Percentiles rank a stretch among this genome's conserved stretches.
Evolutionary conservation across 2,329 filamentous ascomycete species (phyloP).

Genomic region (Aspergillus alliaceus): DNA sequence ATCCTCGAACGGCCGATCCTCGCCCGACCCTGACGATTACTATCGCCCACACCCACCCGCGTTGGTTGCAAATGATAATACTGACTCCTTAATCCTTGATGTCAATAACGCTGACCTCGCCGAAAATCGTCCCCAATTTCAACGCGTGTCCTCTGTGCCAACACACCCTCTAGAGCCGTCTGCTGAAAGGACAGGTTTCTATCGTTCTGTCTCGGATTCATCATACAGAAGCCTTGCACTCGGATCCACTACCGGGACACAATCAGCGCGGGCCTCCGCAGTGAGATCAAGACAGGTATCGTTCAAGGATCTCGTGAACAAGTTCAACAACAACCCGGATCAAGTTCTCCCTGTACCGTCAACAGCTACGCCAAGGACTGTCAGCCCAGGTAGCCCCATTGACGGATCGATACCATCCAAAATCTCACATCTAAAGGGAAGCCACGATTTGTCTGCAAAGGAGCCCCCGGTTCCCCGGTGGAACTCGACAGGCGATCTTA

Average conservation of each 20-base stretch:
- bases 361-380: conserved; percentile 35
- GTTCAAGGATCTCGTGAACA: conserved; percentile 77
- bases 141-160: conserved; percentile 28
- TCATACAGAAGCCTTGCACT: conserved; percentile 20
- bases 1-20: conserved; percentile 25
- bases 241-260: conserved; percentile 18
- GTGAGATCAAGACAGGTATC: conserved; percentile 58
- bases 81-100: conserved; percentile 20
- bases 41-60: conserved; percentile 48
- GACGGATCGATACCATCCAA: conserved; percentile 29
- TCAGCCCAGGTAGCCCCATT: conserved; percentile 33
- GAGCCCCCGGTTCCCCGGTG: conserved; percentile 15
- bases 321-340: conserved; percentile 67
- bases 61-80: conserved; percentile 30
- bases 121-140: conserved; percentile 15
- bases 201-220: conserved; percentile 35
- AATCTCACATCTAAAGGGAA: conserved; percentile 24
- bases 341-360: conserved; percentile 45
- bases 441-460: conserved; percentile 16
- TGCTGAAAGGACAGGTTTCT: conserved; percentile 22
- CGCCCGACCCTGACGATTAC: conserved; percentile 52
- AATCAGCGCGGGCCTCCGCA: conserved; percentile 12
- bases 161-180: conserved; percentile 25
- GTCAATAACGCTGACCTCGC: conserved; percentile 23
- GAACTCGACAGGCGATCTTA: conserved; percentile 18